Evolutionary conservation across 2,329 filamentous ascomycete species (phyloP), one percentile per base, ranked within the genome.

Genomic region (Trichoderma sp.): DNA sequence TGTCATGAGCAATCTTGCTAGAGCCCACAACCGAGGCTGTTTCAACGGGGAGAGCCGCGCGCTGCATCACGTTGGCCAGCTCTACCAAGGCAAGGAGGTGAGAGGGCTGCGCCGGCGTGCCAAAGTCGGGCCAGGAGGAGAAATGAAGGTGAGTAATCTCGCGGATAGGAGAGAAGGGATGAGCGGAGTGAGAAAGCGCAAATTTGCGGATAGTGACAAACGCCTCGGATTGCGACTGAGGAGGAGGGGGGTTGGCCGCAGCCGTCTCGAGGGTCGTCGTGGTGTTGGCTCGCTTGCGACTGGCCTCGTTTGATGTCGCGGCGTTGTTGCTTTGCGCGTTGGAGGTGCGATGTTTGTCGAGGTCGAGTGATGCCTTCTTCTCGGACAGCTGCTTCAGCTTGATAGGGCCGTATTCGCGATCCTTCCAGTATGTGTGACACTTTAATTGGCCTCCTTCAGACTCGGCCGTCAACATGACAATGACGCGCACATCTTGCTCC

Each of bases 61-160:
- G 89, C 79, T 83, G 90, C 84, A 88, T 92, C 41, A 85, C 82
- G 72, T 91, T 95, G 71, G 90, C 91, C 60, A 97, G 85, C 76
- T 97, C 93, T n/a, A 98, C 91, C 17, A 99, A 79, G 2, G 90
- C 91, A 17, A 99, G 83, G 2, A 99, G 83, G 72, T 98, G 93
- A 5, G 88, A 87, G 1, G 95, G 93, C 72, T 96, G 90, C 0
- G 95, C 93, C 0, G 94, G 94, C 0, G 93, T 90, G 21, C 95
- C 95, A 76, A 98, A 97, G 73, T 99, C 95, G 0, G 95, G 95
- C 95, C 95, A 99, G n/a, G 90, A 89, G 0, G 92, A 88, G 75
- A 97, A 98, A 74, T 98, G 93, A 15, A 99, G 81, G 71, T 99
- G 95, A 0, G 93, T 97, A 67, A 99, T 90, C 76, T 98, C 93